Conservation (phyloP, 768 basidiomycete species). For the Lactifluus rugatus region DNA sequence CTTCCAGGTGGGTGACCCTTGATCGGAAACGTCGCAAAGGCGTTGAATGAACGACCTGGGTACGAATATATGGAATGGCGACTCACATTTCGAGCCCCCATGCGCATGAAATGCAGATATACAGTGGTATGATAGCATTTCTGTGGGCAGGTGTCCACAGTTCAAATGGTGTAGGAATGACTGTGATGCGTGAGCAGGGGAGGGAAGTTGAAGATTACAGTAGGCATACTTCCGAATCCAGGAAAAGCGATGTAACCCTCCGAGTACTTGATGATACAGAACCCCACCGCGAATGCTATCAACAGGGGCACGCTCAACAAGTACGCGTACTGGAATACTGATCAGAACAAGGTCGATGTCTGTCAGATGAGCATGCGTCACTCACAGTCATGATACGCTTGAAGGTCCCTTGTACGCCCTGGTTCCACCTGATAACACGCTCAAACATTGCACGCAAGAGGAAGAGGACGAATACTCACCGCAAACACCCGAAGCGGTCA, state of each 20-base stretch:
- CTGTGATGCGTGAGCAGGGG: slow-evolving; percentile 28
- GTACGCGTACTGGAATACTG: slow-evolving; percentile 53
- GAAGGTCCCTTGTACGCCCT: slow-evolving; percentile 60
- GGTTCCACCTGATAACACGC: slow-evolving; percentile 47
- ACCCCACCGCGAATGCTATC: slow-evolving; percentile 50
- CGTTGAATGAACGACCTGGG: neutral
- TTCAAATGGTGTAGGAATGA: slow-evolving; percentile 54
- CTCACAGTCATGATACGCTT: slow-evolving; percentile 79
- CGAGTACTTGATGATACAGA: slow-evolving; percentile 60
- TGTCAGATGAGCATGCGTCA: neutral
- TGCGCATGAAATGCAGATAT: slow-evolving; percentile 49
- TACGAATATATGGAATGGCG: neutral
- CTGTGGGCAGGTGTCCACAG: slow-evolving; percentile 43
- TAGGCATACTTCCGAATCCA: slow-evolving; percentile 34
- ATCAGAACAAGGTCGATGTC: neutral
- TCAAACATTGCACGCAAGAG: neutral
- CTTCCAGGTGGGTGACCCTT: slow-evolving; percentile 76
- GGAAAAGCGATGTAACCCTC: slow-evolving; percentile 50
- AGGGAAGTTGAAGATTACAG: no score
- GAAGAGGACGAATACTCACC: slow-evolving; percentile 29
- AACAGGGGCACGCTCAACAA: slow-evolving; percentile 53
- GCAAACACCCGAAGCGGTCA: slow-evolving; percentile 67
- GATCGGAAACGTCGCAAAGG: neutral
- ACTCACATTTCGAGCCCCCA: slow-evolving; percentile 74
- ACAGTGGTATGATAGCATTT: slow-evolving; percentile 53